Percentiles rank a stretch among this genome's conserved stretches.
These are phyloP conservation scores for Pythium monospermum DNA, from an alignment of 352 stramenopile species.

Conservation along the genomic window DNA sequence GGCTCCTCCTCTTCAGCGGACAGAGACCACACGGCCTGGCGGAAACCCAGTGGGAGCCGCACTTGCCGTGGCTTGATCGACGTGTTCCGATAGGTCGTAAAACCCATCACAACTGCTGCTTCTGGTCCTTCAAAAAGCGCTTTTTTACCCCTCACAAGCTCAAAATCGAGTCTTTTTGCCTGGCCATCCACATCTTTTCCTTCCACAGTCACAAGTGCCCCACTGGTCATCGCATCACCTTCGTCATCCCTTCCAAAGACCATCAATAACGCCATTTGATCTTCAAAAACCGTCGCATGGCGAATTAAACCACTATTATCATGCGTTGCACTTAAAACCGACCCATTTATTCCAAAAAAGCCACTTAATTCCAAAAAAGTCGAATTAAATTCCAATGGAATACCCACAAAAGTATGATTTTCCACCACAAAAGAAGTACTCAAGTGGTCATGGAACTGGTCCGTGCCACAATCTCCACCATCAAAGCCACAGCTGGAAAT, in stretches of 20 bases:
- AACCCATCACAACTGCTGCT: slow-evolving; percentile 27
- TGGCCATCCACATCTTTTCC: slow-evolving; percentile 37
- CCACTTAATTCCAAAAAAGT: slow-evolving; percentile 62
- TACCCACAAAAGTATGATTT: slow-evolving; percentile 65
- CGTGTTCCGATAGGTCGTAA: slow-evolving; percentile 61
- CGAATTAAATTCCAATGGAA: slow-evolving; percentile 56
- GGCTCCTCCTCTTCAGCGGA: slow-evolving; percentile 5
- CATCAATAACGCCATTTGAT: slow-evolving; percentile 68
- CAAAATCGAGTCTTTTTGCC: slow-evolving; percentile 42
- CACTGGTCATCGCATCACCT: slow-evolving; percentile 53
- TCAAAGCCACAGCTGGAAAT: slow-evolving; percentile 81
- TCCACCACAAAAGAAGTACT: slow-evolving; percentile 32
- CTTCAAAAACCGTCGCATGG: slow-evolving; percentile 67
- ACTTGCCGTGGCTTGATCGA: slow-evolving; percentile 54
- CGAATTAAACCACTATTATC: slow-evolving; percentile 68
- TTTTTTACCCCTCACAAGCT: slow-evolving; percentile 47
- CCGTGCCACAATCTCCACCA: slow-evolving; percentile 64
- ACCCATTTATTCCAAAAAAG: slow-evolving; percentile 60
- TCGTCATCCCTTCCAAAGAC: slow-evolving; percentile 72
- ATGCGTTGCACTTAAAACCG: slow-evolving; percentile 44
- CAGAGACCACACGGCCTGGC: slow-evolving; percentile 56
- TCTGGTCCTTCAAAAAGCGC: slow-evolving; percentile 20
- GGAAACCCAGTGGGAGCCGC: slow-evolving; percentile 59
- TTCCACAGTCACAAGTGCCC: slow-evolving; percentile 37
- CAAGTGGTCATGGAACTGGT: slow-evolving; percentile 32